phyloP scores from a whole-genome alignment of 495 filamentous ascomycete species.

The Xylaria grammica region DNA sequence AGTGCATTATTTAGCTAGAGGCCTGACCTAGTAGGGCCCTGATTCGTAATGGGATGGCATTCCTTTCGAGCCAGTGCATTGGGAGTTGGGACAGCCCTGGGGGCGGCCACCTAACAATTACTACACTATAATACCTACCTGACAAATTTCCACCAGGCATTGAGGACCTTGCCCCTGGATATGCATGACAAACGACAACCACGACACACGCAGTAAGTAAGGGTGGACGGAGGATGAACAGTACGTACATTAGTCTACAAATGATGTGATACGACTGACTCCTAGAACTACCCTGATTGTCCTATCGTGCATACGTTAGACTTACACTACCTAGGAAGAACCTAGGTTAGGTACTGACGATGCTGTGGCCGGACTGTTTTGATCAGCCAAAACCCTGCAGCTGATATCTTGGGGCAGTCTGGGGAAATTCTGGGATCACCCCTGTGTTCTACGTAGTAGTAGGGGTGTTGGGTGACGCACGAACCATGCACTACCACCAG shows the following conservation, averaged over 20 bases:
- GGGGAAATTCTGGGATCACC: conserved; percentile 21
- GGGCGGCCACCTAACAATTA: too few relatives aligned
- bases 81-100: background rate
- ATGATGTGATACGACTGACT: conserved; percentile 8
- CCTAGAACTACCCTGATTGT: background rate
- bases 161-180: too few relatives aligned
- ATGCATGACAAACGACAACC: conserved; percentile 14
- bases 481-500: background rate
- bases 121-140: too few relatives aligned
- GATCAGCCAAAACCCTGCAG: conserved; percentile 7
- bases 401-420: conserved; percentile 3
- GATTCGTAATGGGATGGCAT: background rate
- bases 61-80: conserved; percentile 1
- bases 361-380: conserved; percentile 2
- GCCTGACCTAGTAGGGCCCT: background rate
- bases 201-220: background rate
- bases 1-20: too few relatives aligned
- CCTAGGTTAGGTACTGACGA: too few relatives aligned
- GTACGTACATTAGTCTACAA: background rate
- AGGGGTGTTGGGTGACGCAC: background rate
- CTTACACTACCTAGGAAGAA: too few relatives aligned
- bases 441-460: conserved; percentile 18
- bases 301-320: background rate
- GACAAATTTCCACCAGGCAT: background rate
- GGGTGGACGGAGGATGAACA: background rate